phyloP scores from a whole-genome alignment of 2,329 filamentous ascomycete species.

The Pseudocercospora macadamiae region DNA sequence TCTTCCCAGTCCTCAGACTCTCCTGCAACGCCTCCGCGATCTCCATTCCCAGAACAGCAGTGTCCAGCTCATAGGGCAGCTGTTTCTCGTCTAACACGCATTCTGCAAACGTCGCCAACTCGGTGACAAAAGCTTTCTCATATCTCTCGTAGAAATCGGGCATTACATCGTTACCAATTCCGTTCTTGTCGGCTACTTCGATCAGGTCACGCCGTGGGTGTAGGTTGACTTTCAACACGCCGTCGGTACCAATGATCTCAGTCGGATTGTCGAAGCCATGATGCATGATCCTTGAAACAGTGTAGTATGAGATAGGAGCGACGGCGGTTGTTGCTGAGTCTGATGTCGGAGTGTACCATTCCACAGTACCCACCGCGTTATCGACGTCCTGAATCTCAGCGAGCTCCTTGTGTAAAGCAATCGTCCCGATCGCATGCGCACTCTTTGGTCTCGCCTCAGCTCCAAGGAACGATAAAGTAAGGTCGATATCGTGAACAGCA shows the following conservation, averaged over 20 bases:
- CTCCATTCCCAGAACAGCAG: slow-evolving; percentile 43
- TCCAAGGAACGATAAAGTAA: slow-evolving; percentile 48
- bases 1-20: slow-evolving; percentile 56
- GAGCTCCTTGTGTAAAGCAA: slow-evolving; percentile 43
- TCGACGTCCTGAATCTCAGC: slow-evolving; percentile 45
- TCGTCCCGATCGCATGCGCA: slow-evolving; percentile 42
- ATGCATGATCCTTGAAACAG: slow-evolving; percentile 45
- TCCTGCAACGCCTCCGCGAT: slow-evolving; percentile 59
- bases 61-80: slow-evolving; percentile 43
- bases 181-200: slow-evolving; percentile 38
- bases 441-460: slow-evolving; percentile 41
- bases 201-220: slow-evolving; percentile 36
- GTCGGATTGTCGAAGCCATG: slow-evolving; percentile 49
- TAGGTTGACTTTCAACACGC: slow-evolving; percentile 41
- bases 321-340: slow-evolving; percentile 28
- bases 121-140: slow-evolving; percentile 46
- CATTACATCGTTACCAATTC: slow-evolving; percentile 44
- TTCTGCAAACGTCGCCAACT: slow-evolving; percentile 45
- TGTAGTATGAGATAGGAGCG: slow-evolving; percentile 47
- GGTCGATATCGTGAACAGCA: slow-evolving; percentile 50
- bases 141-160: slow-evolving; percentile 46
- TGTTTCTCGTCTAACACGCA: slow-evolving; percentile 41
- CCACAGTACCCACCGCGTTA: slow-evolving; percentile 48
- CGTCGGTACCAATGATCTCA: slow-evolving; percentile 45
- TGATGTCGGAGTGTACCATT: slow-evolving; percentile 35